Base-by-base conservation (phyloP, 2,329 filamentous ascomycete species). In the Teratosphaeria destructans region DNA sequence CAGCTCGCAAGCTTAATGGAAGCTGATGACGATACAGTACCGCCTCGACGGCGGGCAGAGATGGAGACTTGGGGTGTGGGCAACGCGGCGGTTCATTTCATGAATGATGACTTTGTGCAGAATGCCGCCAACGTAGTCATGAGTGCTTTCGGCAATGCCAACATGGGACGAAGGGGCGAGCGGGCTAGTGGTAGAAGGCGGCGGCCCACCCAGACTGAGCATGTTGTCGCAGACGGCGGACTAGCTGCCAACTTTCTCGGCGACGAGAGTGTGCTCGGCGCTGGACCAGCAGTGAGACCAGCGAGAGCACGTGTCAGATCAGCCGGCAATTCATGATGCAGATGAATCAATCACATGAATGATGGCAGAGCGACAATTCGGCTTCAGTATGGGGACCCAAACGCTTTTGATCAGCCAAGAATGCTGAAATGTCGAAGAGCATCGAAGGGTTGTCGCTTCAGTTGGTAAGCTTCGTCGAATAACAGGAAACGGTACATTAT, bases 91-190 rank as follows among this genome's bases (percentile, higher is more conserved):
- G 77, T 75, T 14, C 82, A 86, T 65, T 82, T 84, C 66, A 79
- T 85, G 78, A 85, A 85, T 60, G 82, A 86, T 32, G 77, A 83
- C 61, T 85, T 83, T 61, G 68, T 78, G 16, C 66, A 67, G 23
- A 68, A 68, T 55, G 67, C 66, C 3, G 64, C 68, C 1, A 66
- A 72, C 54, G 68, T 71, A 1, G 67, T 69, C 3, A 71, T 73
- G 65, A 64, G 62, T 52, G 67, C 66, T 19, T 70, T 70, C 57
- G 71, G 68, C 14, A 70, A 72, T 55, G 67, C 68, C 8, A 60
- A 62, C 0, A 62, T 73, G 59, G 71, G 69, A 3, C 62, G 68
- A 52, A 64, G 67, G 53, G 68, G 70, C 19, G 71, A 71, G 56
- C 61, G 70, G 6, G 60, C 67, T 7, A 70, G 67, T 54, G 70